These are phyloP conservation scores for Ilex paraguariensis DNA, from an alignment of 305 asterid genomes.

Conservation along the genomic window DNA sequence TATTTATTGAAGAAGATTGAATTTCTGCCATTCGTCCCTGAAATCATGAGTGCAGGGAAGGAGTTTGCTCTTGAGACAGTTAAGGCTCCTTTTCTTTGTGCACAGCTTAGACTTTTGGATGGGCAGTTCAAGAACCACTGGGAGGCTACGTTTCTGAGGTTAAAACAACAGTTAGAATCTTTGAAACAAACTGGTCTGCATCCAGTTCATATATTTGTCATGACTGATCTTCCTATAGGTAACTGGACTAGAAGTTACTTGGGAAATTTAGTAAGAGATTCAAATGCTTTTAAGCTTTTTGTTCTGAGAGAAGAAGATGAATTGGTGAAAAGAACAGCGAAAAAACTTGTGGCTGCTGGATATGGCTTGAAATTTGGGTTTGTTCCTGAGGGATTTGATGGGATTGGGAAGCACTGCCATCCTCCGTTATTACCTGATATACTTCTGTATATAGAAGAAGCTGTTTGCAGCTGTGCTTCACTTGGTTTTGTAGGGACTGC, in stretches of 20 bases:
- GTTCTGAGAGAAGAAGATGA: conserved; percentile 49
- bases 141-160: conserved; percentile 45
- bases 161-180: conserved; percentile 54
- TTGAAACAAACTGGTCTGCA: conserved; percentile 48
- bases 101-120: conserved; percentile 84
- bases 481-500: conserved; percentile 84
- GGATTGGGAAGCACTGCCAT: conserved; percentile 31
- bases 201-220: conserved; percentile 70
- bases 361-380: conserved; percentile 29
- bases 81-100: conserved; percentile 71
- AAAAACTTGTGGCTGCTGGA: conserved; percentile 36
- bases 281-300: conserved; percentile 46
- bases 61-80: conserved; percentile 49
- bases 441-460: conserved; percentile 60
- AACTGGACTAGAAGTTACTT: conserved; percentile 79
- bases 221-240: conserved; percentile 81
- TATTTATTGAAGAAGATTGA: conserved; percentile 50
- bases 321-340: conserved; percentile 48
- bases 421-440: conserved; percentile 46
- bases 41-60: conserved; percentile 65
- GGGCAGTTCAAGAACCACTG: conserved; percentile 95
- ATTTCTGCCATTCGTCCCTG: conserved; percentile 72
- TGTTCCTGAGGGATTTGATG: conserved; percentile 17
- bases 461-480: conserved; percentile 83
- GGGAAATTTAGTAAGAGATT: conserved; percentile 55